Evolutionary conservation across 768 basidiomycete species (phyloP).

Genomic region (Tulasnella sp.): DNA sequence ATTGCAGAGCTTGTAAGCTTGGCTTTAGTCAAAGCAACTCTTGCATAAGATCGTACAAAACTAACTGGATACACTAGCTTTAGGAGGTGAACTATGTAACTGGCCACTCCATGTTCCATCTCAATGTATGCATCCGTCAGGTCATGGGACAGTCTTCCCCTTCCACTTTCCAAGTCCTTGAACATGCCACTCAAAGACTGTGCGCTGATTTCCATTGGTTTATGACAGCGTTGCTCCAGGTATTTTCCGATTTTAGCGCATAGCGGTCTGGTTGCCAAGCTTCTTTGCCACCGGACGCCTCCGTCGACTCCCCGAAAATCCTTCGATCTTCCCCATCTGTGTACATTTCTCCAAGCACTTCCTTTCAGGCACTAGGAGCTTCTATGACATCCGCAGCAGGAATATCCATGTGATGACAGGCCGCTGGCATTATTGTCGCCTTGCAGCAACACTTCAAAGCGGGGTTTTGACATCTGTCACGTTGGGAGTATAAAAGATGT

Average conservation of each 20-base stretch:
- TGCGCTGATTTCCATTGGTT: neutral
- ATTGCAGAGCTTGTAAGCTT: no score
- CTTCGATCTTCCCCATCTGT: neutral
- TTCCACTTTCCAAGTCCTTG: neutral
- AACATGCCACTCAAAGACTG: neutral
- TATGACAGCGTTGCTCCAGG: neutral
- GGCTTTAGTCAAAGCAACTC: no score
- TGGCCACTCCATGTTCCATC: neutral
- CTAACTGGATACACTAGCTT: no score
- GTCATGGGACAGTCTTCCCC: neutral
- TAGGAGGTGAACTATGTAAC: neutral
- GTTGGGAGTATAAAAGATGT: neutral
- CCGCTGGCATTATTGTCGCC: neutral
- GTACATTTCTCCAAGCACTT: neutral
- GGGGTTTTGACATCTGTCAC: neutral
- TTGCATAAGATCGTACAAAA: no score
- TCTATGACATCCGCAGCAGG: neutral
- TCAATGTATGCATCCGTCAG: neutral
- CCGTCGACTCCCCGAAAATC: neutral
- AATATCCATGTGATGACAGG: neutral
- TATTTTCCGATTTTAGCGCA: neutral
- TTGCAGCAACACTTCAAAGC: neutral
- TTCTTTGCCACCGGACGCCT: neutral
- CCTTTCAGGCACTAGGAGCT: neutral
- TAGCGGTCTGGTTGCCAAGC: neutral